These are phyloP conservation scores for Thielaviopsis euricoi DNA, from an alignment of 2,329 filamentous ascomycete genomes.

Conservation along the genomic window DNA sequence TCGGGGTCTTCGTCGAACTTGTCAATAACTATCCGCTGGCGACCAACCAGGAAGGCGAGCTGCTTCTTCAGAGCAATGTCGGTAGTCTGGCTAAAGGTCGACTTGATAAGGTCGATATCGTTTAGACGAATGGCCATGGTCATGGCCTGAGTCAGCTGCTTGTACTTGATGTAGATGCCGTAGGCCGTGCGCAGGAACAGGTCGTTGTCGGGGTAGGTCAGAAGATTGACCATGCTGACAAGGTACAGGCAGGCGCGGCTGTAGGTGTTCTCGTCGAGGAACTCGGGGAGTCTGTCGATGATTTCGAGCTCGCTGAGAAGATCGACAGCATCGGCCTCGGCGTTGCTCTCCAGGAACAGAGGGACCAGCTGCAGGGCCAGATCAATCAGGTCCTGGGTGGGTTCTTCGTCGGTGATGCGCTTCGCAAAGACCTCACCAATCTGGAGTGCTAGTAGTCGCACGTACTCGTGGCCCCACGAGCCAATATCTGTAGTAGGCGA, in stretches of 20 bases:
- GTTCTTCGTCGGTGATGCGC: constrained; percentile 69
- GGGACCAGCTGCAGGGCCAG: constrained; percentile 75
- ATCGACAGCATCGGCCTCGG: constrained; percentile 94
- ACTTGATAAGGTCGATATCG: constrained; percentile 64
- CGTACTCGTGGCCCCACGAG: constrained; percentile 98
- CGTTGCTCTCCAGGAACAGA: constrained; percentile 92
- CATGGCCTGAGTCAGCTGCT: constrained; percentile 85
- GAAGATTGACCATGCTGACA: constrained; percentile 94
- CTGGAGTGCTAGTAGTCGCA: constrained; percentile 84
- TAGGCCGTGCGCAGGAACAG: constrained; percentile 87
- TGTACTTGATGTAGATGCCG: constrained; percentile 83
- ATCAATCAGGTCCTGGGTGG: constrained; percentile 68
- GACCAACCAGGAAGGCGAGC: constrained; percentile 79
- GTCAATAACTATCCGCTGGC: constrained; percentile 77
- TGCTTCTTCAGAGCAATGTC: constrained; percentile 81
- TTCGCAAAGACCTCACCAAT: constrained; percentile 90
- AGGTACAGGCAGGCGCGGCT: constrained; percentile 90
- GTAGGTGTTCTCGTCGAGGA: constrained; percentile 88
- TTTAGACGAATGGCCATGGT: constrained; percentile 88
- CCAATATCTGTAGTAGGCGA: constrained; percentile 82
- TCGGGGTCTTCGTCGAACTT: constrained; percentile 44
- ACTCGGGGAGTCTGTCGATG: constrained; percentile 77
- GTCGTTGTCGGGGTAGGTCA: constrained; percentile 96
- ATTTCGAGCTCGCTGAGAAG: constrained; percentile 95
- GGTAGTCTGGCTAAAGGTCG: constrained; percentile 63